Conservation (phyloP, 176 grass and related monocot species). For the Aegilops umbellulata region DNA sequence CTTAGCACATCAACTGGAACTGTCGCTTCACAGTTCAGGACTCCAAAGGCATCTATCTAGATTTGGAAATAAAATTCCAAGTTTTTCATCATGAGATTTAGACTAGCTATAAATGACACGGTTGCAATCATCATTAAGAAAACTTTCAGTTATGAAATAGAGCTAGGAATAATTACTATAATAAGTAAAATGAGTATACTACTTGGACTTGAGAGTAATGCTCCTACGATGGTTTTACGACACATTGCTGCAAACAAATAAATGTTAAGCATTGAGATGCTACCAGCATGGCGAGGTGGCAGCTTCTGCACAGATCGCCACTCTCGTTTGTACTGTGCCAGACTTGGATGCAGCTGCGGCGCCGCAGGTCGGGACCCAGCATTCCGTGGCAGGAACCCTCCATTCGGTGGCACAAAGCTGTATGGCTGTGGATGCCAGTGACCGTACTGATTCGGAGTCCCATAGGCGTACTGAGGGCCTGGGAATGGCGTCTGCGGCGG, state of each 20-base stretch:
- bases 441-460: constrained; percentile 23
- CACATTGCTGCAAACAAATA: not conserved
- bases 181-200: not conserved
- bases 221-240: not conserved
- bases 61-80: constrained; percentile 23
- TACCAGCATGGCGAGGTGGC: constrained; percentile 61
- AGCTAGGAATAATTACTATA: not conserved
- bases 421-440: constrained; percentile 30
- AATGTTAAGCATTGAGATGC: constrained; percentile 1
- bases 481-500: constrained; percentile 18
- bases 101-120: not conserved
- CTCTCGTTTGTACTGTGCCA: constrained; percentile 54
- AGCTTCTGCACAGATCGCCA: constrained; percentile 43
- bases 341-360: constrained; percentile 18
- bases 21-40: constrained; percentile 10
- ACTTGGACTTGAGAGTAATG: not conserved
- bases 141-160: not conserved
- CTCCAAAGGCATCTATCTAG: not conserved
- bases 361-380: constrained; percentile 27
- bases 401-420: not conserved
- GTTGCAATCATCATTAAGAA: not conserved
- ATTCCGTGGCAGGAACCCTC: constrained; percentile 9
- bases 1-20: constrained; percentile 14
- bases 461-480: constrained; percentile 27
- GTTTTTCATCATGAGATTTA: not conserved